These are phyloP conservation scores for Polygonum aviculare DNA, from an alignment of 148 eudicot species.

Conservation along the genomic window DNA sequence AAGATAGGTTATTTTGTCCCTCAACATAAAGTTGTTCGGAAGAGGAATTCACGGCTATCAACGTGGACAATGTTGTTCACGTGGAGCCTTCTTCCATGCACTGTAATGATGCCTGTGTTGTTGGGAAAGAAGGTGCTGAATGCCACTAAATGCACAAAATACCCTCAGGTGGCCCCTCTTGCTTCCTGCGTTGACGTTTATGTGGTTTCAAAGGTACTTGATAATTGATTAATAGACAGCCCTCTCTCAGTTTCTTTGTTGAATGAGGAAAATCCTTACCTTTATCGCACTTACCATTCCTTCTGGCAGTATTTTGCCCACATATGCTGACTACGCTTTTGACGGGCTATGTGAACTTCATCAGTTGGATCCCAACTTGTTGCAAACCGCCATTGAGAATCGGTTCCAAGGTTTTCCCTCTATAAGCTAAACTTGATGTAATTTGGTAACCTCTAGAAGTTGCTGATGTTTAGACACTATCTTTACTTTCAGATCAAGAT, in stretches of 20 bases:
- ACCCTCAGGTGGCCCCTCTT: not conserved
- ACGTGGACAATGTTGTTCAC: not conserved
- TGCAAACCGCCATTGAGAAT: not conserved
- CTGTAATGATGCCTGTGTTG: not conserved
- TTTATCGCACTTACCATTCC: not conserved
- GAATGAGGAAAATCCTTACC: not conserved
- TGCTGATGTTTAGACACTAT: not conserved
- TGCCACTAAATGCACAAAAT: not conserved
- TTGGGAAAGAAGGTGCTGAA: not conserved
- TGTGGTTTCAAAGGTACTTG: not conserved
- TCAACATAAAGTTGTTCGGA: not conserved
- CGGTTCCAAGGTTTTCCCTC: not conserved
- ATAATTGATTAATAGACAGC: not conserved
- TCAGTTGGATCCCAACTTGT: not conserved
- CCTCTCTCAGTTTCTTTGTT: not conserved
- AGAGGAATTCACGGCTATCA: not conserved
- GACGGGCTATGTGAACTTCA: not conserved
- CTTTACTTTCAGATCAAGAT: not conserved
- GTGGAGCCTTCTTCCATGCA: slow-evolving; percentile 1
- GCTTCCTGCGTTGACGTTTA: not conserved
- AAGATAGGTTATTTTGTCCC: not conserved
- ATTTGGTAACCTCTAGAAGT: not conserved
- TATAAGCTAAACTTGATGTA: not conserved
- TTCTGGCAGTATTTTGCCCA: not conserved
- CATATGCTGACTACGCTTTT: not conserved